phyloP scores from a whole-genome alignment of 768 basidiomycete genomes.

The Mycena floridula region DNA sequence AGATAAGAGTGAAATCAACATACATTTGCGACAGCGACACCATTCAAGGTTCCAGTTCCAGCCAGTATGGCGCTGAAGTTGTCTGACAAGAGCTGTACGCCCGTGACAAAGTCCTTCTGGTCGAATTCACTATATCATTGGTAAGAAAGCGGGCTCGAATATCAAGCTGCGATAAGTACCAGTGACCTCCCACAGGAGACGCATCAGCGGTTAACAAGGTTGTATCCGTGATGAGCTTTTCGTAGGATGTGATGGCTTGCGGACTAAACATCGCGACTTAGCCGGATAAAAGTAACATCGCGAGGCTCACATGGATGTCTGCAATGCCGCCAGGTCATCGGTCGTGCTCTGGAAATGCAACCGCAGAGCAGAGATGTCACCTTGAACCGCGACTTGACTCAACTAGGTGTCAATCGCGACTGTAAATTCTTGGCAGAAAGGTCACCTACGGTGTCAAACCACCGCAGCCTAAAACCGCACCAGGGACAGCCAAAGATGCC shows the following conservation, averaged over 20 bases:
- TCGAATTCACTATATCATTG: conserved; percentile 18
- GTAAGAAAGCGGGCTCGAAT: not conserved
- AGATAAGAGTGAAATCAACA: too few species aligned
- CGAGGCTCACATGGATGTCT: conserved; percentile 14
- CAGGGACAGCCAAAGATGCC: conserved; percentile 17
- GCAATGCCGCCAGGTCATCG: conserved; percentile 15
- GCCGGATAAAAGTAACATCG: not conserved
- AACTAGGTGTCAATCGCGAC: too few species aligned
- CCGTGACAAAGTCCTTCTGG: conserved; percentile 18
- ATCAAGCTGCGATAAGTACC: conserved; percentile 8
- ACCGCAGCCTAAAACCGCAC: conserved; percentile 18
- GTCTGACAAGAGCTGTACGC: conserved; percentile 19
- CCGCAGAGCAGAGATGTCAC: conserved; percentile 16
- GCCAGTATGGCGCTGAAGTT: conserved; percentile 15
- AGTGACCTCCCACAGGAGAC: conserved; percentile 18
- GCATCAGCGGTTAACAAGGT: conserved; percentile 22
- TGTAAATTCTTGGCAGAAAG: too few species aligned
- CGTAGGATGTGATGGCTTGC: conserved; percentile 16
- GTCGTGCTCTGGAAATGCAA: conserved; percentile 21
- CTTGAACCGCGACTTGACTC: conserved; percentile 19
- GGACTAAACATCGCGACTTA: conserved; percentile 8
- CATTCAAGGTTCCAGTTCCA: too few species aligned
- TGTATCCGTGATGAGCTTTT: conserved; percentile 14
- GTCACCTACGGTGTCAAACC: conserved; percentile 17
- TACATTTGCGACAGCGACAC: conserved; percentile 19